phyloP scores from a whole-genome alignment of 306 rosid species.

The Malus domestica region DNA sequence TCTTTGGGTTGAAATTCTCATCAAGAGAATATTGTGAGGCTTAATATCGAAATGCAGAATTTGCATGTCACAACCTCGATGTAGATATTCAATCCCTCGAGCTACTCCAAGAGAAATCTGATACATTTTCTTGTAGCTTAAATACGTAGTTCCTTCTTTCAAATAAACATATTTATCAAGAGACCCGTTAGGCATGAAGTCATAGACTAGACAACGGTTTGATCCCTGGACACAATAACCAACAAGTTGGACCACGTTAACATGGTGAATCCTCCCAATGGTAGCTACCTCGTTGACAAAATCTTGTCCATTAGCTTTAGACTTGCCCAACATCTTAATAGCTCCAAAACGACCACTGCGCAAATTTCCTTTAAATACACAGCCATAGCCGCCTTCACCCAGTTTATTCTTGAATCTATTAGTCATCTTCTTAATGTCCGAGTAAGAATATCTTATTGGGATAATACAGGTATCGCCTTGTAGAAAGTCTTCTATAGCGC shows the following conservation, averaged over 20 bases:
- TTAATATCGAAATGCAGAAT: no score
- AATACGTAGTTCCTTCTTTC: no score
- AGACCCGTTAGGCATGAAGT: no score
- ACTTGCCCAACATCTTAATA: background rate
- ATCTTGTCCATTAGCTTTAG: background rate
- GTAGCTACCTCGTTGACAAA: background rate
- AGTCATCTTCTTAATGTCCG: background rate
- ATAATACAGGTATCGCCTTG: background rate
- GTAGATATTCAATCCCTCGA: no score
- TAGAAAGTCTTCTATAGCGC: background rate
- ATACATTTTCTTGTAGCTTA: no score
- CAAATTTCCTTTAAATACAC: background rate
- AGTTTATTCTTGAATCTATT: background rate
- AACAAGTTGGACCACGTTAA: background rate
- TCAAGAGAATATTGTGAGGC: no score
- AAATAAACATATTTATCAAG: no score
- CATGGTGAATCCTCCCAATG: background rate
- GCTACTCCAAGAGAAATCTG: no score
- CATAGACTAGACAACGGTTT: background rate
- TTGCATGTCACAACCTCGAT: no score
- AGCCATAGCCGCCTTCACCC: background rate
- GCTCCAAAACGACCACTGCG: background rate
- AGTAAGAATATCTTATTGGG: background rate
- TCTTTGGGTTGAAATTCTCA: no score
- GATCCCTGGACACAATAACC: background rate